These are phyloP conservation scores for Xerocomus brunneocitrinus DNA, from an alignment of 768 basidiomycete species.

Conservation along the genomic window DNA sequence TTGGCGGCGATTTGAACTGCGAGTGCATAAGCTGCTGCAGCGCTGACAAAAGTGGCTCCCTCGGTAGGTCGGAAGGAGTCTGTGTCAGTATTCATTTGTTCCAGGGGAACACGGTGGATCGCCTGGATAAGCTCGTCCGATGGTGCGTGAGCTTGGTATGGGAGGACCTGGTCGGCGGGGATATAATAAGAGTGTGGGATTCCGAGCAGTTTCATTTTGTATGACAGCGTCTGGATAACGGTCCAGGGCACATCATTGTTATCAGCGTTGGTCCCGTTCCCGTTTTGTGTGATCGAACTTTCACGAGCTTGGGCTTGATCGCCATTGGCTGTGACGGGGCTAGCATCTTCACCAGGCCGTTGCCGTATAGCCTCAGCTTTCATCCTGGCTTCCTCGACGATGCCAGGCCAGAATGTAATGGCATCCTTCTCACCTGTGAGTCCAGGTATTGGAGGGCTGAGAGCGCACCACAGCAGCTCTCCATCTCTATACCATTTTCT, in stretches of 20 bases:
- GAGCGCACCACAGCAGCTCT: conserved; percentile 68
- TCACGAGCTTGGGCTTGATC: conserved; percentile 14
- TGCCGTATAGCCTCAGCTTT: conserved; percentile 41
- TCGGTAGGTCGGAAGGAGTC: conserved; percentile 48
- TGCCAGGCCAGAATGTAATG: conserved; percentile 73
- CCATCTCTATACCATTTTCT: conserved; percentile 62
- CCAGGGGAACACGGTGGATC: conserved; percentile 42
- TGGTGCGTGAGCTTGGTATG: conserved; percentile 68
- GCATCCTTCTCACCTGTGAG: conserved; percentile 33
- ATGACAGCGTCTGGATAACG: conserved; percentile 55
- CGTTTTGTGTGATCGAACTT: conserved; percentile 7
- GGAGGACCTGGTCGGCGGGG: conserved; percentile 58
- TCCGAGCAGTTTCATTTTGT: conserved; percentile 66
- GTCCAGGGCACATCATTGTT: conserved; percentile 45
- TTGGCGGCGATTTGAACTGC: conserved; percentile 69
- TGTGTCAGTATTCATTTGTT: conserved; percentile 43
- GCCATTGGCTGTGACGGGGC: neutral
- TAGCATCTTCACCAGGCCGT: conserved; percentile 2
- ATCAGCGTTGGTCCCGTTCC: conserved; percentile 6
- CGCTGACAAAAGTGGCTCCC: conserved; percentile 39
- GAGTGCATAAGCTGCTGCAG: conserved; percentile 60
- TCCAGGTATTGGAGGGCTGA: conserved; percentile 47
- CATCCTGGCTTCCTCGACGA: conserved; percentile 56
- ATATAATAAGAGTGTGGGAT: conserved; percentile 46
- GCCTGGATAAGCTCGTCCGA: conserved; percentile 47